A percentile compares a stretch with the other conserved stretches of the same genome.
Conservation (phyloP, 108 stramenopile genomes). For the Skeletonema costatum region DNA sequence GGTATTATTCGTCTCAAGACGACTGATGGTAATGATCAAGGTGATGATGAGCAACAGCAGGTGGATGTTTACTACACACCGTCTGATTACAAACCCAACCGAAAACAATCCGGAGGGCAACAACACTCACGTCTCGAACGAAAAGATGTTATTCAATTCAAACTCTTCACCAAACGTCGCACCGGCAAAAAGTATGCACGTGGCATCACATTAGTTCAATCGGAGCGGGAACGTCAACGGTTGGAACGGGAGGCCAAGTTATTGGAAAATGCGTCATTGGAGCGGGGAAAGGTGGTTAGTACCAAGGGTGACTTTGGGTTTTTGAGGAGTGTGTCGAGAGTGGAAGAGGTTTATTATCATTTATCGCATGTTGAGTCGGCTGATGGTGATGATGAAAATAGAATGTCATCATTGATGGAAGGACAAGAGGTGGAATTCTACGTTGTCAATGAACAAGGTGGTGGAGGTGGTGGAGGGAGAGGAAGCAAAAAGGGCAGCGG, state of each 20-base stretch:
- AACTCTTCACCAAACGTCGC: conserved; percentile 61
- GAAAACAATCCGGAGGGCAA: not conserved
- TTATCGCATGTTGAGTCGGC: conserved; percentile 45
- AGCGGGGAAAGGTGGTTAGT: conserved; percentile 69
- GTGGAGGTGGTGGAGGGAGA: conserved; percentile 1
- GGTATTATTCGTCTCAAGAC: conserved; percentile 33
- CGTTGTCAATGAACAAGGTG: conserved; percentile 51
- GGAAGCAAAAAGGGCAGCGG: not conserved
- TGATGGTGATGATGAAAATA: conserved; percentile 1
- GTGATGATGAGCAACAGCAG: not conserved
- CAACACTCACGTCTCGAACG: conserved; percentile 33
- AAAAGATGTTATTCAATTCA: conserved; percentile 71
- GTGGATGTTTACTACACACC: conserved; percentile 17
- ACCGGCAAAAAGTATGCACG: conserved; percentile 63
- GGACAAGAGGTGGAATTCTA: conserved; percentile 81
- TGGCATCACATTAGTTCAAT: conserved; percentile 59
- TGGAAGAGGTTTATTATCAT: conserved; percentile 78
- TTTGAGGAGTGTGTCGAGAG: conserved; percentile 53
- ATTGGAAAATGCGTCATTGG: conserved; percentile 61
- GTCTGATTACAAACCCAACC: not conserved
- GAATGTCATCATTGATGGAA: conserved; percentile 12
- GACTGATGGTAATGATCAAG: conserved; percentile 7
- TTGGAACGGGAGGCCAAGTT: conserved; percentile 50
- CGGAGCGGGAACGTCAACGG: conserved; percentile 60
- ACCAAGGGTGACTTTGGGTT: conserved; percentile 71